Conservation (phyloP, 139 green algal species). For the Chlamydomonas schloesseri region DNA sequence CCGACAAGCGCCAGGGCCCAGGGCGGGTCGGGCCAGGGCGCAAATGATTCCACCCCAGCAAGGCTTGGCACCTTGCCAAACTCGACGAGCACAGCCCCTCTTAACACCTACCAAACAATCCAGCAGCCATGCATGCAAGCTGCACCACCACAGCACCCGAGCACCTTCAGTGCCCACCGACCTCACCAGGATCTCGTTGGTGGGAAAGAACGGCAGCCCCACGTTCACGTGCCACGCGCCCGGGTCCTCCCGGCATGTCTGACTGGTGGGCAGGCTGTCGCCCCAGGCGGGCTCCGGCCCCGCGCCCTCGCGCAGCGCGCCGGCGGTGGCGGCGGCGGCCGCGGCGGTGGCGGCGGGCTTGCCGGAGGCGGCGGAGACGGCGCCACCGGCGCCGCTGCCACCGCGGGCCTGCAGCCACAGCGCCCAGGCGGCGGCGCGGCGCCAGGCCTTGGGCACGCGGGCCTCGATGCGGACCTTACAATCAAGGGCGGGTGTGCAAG, state of each 20-base stretch:
- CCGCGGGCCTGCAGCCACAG: neutral
- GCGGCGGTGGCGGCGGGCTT: neutral
- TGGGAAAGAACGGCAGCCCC: conserved; percentile 18
- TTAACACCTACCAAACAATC: too few species aligned
- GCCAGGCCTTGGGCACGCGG: conserved; percentile 34
- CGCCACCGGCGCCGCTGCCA: neutral
- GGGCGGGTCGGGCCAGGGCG: too few species aligned
- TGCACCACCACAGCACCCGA: too few species aligned
- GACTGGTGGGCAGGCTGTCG: neutral
- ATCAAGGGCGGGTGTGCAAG: too few species aligned
- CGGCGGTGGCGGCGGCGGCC: too few species aligned
- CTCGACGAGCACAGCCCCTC: too few species aligned
- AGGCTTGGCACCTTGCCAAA: too few species aligned
- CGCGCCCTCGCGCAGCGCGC: too few species aligned
- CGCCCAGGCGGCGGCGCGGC: conserved; percentile 19
- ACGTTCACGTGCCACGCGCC: neutral
- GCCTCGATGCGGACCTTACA: conserved; percentile 17
- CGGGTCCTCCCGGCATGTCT: conserved; percentile 24
- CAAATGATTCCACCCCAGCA: too few species aligned
- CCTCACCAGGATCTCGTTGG: conserved; percentile 10
- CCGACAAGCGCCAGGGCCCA: too few species aligned
- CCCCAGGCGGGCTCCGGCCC: neutral
- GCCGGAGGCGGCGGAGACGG: neutral
- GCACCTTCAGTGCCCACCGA: neutral
- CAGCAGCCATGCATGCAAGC: too few species aligned